Base-by-base conservation (phyloP, 78 protist species). In the Speleostelium caveatum region DNA sequence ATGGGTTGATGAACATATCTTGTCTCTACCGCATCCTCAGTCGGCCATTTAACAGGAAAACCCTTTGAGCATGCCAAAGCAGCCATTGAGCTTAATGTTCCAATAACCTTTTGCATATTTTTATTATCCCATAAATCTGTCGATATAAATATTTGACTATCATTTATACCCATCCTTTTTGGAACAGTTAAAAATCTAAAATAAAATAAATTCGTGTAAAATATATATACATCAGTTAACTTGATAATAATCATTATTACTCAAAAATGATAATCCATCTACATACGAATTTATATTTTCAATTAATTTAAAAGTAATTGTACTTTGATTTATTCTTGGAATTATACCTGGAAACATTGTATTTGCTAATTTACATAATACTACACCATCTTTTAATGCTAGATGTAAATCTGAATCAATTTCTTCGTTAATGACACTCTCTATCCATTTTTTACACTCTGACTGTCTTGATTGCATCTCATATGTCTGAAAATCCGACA, bases 231-330 rank as follows among this genome's bases (percentile, higher is more conserved):
- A 10, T 8, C 19, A 26, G 24, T 55, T 35, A 7, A 73, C 2
- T 19, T 5, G 28, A 73, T 53, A 21, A 19, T 53, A 12, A 36
- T 56, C 28, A n/a, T 45, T 5, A n/a, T 14, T 26, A 26, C 7
- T 45, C 6, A 68, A 17, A 17, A 68, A 14, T 39, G 6, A 8
- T 41, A 22, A 5, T 41, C 19, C 28, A 16, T 21, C 14, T 49
- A 66, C 87, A n/a, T 78, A 80, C 89, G 89, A 80, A 56, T 80
- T 80, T 7, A 80, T 80, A 68, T 80, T 80, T 32, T 80, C 89
- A 38, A 80, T 38, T 24, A 80, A 30, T 68, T 80, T 80, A 58
- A 80, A 80, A 14, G 89, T 80, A 16, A 80, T 58, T 24, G 73
- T 39, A 12, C 39, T 12, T 58, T 69, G 66, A 58, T 80, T 80